Base-by-base conservation (phyloP, 1,284 basidiomycete species). In the Vanrija sp. region DNA sequence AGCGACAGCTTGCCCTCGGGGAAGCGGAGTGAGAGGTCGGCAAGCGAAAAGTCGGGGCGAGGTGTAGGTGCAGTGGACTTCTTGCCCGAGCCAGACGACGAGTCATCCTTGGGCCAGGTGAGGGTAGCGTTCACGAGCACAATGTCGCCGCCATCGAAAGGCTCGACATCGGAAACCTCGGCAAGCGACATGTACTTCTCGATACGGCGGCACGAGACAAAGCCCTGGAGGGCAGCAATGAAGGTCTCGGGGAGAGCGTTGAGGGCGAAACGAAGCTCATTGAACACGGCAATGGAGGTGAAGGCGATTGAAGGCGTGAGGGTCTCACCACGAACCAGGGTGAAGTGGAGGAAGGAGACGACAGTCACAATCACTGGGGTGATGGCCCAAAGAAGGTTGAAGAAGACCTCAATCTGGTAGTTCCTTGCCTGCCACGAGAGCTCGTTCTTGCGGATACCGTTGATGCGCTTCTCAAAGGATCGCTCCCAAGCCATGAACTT, bases 401-500 rank as follows among this genome's bases (percentile, higher is more conserved):
- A 93, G 1, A 85, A 74, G 0, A 87, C 84, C 77, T 95, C 92
- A 48, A 95, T 88, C 44, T 83, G 82, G 72, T 91, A 95, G 75
- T 91, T 94, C 53, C 89, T 75, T 60, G 85, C 86, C 72, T 92
- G 89, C 74, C 85, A 91, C 64, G 85, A 85, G 14, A 95, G 80
- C 72, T 95, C 91, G 63, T 85, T 86, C 47, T 83, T 83, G 23
- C 91, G 83, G 58, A 94, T 80, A 50, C 82, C 84, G 53, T 88
- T 73, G 8, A 95, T 85, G 8, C 83, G 81, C 29, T 81, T 79
- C 75, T 95, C 91, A 66, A 95, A 95, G 65, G 85, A 89, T 19
- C 89, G 84, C 75, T 96, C 93, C 91, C 91, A 94, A 10, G 89
- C 90, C 89, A 94, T 93, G 74, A 93, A 93, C 80, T 96, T 95